Evolutionary conservation across 2,329 filamentous ascomycete genomes (phyloP), one percentile per base, ranked within the genome.

Genomic region (Ophiosphaerella korrae): DNA sequence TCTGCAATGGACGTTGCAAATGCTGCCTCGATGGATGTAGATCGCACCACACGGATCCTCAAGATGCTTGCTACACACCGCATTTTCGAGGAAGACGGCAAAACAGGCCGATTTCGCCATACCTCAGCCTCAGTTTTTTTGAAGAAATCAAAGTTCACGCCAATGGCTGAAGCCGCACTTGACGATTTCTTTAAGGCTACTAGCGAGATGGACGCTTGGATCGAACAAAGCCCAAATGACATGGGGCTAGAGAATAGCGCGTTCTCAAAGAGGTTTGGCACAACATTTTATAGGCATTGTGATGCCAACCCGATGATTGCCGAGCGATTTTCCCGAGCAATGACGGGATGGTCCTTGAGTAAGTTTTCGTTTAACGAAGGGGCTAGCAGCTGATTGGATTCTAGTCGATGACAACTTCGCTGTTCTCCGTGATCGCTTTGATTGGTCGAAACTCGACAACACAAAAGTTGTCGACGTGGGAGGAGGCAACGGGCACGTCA

Each of bases 31-130:
- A 61, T 69, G 48, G 63, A 68, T 40, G 50, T 49, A 47, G 59
- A 62, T 33, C 58, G 63, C 8, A 43, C 53, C 3, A 53, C 44
- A 4, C 45, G 55, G 0, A 48, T 68, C 11, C 38, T 69, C 24
- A 60, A 58, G 32, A 43, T 63, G 21, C 45, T 69, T 13, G 59
- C 58, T 4, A 63, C 65, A 2, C 55, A 55, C 12, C 58, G 60
- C 26, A 53, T 63, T 26, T 67, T 68, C 38, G 31, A 60, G 31
- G 58, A 68, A 47, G 52, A 54, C 7, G n/a, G 26, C 26, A 6
- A 4, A 9, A 29, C 46, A 13, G 49, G 42, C n/a, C 36, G n/a
- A 14, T 56, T 53, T 24, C 35, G 46, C 9, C 53, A 56, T 26
- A 53, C 52, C 21, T 37, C 42, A 2, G 18, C 24, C 13, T 42